Percentiles rank a stretch among this genome's conserved stretches.
Evolutionary conservation across 345 rosid genomes (phyloP).

Genomic region (Bruguiera sexangula): DNA sequence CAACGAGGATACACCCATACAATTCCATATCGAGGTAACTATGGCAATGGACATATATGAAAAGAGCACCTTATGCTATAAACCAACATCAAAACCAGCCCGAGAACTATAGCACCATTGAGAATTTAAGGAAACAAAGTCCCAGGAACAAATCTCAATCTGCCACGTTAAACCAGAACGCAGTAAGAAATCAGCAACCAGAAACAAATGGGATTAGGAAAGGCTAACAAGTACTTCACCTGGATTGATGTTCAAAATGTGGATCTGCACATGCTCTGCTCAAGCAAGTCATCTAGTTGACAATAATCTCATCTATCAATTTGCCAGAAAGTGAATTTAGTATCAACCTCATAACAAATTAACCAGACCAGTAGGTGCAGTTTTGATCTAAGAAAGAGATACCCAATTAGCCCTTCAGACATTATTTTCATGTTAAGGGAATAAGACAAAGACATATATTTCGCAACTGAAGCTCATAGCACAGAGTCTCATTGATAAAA

Average conservation of each 20-base stretch:
- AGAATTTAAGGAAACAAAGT: conserved; percentile 30
- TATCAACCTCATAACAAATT: conserved; percentile 23
- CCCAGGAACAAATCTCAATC: conserved; percentile 33
- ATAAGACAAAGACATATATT: conserved; percentile 4
- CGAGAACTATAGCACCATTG: conserved; percentile 27
- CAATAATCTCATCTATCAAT: conserved; percentile 58
- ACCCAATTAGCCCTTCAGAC: conserved; percentile 15
- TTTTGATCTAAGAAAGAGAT: conserved; percentile 12
- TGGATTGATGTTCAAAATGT: conserved; percentile 39
- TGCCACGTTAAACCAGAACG: conserved; percentile 28
- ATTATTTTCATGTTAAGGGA: neutral
- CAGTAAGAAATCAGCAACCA: conserved; percentile 21
- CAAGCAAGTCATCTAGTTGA: conserved; percentile 63
- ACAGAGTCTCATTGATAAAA: neutral
- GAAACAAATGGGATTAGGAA: conserved; percentile 9
- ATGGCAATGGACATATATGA: conserved; percentile 15
- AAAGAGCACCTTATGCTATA: conserved; percentile 14
- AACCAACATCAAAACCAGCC: conserved; percentile 12
- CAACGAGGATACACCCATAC: neutral
- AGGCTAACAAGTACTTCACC: conserved; percentile 39
- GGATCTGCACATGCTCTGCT: conserved; percentile 50
- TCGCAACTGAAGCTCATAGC: conserved; percentile 7
- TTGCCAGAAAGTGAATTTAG: conserved; percentile 55
- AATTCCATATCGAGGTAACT: conserved; percentile 1
- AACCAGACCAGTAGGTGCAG: conserved; percentile 22